Evolutionary conservation across 2,329 filamentous ascomycete species (phyloP).

Genomic region (Simplicillium aogashimaense): DNA sequence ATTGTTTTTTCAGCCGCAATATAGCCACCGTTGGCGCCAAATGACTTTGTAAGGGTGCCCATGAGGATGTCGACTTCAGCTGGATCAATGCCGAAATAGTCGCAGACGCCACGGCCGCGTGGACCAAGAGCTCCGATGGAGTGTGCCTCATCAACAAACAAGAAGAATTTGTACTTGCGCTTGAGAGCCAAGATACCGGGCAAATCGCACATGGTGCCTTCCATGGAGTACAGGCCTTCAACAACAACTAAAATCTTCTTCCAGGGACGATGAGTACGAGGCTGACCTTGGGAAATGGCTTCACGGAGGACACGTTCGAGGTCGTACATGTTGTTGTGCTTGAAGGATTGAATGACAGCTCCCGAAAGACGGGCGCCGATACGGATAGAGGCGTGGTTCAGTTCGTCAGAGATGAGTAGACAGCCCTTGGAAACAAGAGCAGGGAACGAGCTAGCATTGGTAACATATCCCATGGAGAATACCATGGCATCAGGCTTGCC

Average conservation of each 20-base stretch:
- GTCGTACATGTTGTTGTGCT: slow-evolving; percentile 90
- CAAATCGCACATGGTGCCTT: slow-evolving; percentile 97
- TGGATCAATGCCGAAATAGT: slow-evolving; percentile 90
- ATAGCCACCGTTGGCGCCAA: slow-evolving; percentile 95
- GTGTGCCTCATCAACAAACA: slow-evolving; percentile 95
- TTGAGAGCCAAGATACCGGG: slow-evolving; percentile 80
- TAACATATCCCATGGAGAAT: slow-evolving; percentile 98
- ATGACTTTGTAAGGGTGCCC: slow-evolving; percentile 97
- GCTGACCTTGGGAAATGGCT: slow-evolving; percentile 91
- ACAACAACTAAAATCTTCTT: slow-evolving; percentile 97
- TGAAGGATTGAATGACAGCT: slow-evolving; percentile 92
- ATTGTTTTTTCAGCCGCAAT: slow-evolving; percentile 81
- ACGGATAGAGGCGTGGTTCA: slow-evolving; percentile 96
- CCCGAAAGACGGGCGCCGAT: slow-evolving; percentile 90
- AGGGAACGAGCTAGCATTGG: slow-evolving; percentile 87
- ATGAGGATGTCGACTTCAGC: slow-evolving; percentile 88
- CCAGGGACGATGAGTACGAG: slow-evolving; percentile 96
- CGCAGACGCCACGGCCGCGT: slow-evolving; percentile 82
- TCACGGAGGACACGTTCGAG: slow-evolving; percentile 82
- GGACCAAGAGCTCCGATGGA: slow-evolving; percentile 90
- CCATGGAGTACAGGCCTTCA: slow-evolving; percentile 98
- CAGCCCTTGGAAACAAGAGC: slow-evolving; percentile 88
- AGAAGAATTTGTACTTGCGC: slow-evolving; percentile 91
- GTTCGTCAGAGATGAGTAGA: slow-evolving; percentile 89
- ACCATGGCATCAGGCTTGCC: slow-evolving; percentile 93